Conservation (phyloP, 306 rosid species). For the Malus sieversii region DNA sequence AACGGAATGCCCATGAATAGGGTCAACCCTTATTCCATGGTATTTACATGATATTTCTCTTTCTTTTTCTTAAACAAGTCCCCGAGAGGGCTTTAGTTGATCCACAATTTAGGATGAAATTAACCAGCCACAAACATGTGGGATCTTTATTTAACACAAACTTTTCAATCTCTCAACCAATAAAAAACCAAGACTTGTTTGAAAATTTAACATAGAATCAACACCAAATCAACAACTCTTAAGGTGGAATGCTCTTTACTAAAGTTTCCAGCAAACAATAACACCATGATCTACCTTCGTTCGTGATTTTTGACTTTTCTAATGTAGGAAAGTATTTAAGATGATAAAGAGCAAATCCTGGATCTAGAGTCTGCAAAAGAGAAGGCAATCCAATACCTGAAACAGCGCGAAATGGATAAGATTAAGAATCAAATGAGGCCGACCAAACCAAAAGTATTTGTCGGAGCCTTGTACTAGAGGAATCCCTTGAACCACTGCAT, state of each 20-base stretch:
- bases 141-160: neutral
- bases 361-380: neutral
- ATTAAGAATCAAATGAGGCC: constrained; percentile 77
- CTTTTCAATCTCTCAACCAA: neutral
- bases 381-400: constrained; percentile 55
- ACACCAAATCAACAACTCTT: neutral
- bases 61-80: no score
- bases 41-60: no score
- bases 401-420: constrained; percentile 91
- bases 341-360: neutral
- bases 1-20: no score
- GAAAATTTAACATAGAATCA: neutral
- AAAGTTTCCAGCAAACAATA: neutral
- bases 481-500: constrained; percentile 93
- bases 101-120: neutral
- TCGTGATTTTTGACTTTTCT: neutral
- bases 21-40: no score
- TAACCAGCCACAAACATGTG: neutral
- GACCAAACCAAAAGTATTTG: constrained; percentile 85
- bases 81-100: no score
- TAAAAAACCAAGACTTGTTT: neutral
- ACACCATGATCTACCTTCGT: neutral
- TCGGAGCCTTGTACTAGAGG: constrained; percentile 94
- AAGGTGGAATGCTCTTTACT: neutral
- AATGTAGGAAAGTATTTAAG: neutral